Base-by-base conservation (phyloP, 192 early-diverging fungal species). In the Linnemannia exigua region DNA sequence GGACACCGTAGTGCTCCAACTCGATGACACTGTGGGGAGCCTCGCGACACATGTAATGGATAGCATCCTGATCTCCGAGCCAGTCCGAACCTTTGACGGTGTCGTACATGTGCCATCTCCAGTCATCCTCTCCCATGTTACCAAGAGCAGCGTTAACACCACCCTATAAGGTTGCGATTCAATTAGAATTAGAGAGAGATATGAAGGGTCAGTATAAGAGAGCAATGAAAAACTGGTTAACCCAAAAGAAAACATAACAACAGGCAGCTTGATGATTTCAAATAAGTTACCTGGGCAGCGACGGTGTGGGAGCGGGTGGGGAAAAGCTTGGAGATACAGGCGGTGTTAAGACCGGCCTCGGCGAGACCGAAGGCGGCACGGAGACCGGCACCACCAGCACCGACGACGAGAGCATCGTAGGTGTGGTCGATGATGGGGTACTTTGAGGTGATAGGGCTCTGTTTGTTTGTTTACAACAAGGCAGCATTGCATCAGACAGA, bases 91-190 rank as follows among this genome's bases (percentile, higher is more conserved):
- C 98, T 92, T 99, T 99, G 88, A 98, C 97, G 33, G 98, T 98
- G 79, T 99, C 98, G 87, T 98, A 99, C 98, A 99, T 99, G 89
- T 99, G 98, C 98, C 98, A 99, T 90, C 98, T 94, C 98, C 98
- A 99, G 92, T 99, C 98, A 89, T 99, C 98, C 91, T 99, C 97
- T 77, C 94, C 93, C 97, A 99, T 99, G 90, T 99, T 99, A 70
- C 98, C 98, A 58, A 99, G 94, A 67, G 98, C 98, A 79, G 98
- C 98, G 90, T 99, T 99, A 89, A 99, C 97, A 86, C 98, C 98
- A 80, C 98, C 98, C 93, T 93, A 82, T 74, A 38, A 16, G 47
- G n/a, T 44, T 44, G 38, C 14, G 33, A 50, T n/a, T n/a, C n/a
- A n/a, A n/a, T n/a, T n/a, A 79, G 8, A 0, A 15, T 31, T 47